phyloP scores from a whole-genome alignment of 1,284 basidiomycete species.

The Ceratobasidium sp. region DNA sequence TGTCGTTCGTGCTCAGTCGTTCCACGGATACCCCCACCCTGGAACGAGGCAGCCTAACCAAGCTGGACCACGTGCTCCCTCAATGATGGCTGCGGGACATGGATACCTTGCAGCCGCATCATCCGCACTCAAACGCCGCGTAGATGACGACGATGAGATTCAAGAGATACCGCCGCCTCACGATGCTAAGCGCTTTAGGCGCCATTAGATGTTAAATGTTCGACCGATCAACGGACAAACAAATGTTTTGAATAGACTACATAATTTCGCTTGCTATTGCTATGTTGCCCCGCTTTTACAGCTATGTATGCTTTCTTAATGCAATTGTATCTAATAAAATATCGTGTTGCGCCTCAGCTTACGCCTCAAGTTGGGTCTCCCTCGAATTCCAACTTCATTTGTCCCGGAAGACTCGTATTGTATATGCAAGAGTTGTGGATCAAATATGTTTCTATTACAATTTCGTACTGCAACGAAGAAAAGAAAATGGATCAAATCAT shows the following conservation, averaged over 20 bases:
- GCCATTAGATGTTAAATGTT: not conserved
- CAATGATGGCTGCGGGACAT: not conserved
- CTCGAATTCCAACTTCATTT: not conserved
- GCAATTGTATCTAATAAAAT: no score
- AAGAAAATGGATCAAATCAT: not conserved
- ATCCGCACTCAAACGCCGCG: not conserved
- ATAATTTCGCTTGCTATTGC: no score
- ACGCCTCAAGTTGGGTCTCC: no score
- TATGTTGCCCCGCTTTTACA: not conserved
- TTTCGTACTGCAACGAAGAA: not conserved
- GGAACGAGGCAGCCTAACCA: not conserved
- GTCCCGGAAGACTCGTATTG: not conserved
- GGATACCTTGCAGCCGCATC: not conserved
- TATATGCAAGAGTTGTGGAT: no score
- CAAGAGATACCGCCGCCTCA: constrained; percentile 21
- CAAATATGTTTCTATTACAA: not conserved
- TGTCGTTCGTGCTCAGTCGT: not conserved
- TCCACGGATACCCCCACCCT: not conserved
- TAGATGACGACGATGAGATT: constrained; percentile 9
- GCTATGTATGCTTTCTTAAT: not conserved
- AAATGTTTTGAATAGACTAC: no score
- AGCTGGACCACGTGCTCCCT: no score
- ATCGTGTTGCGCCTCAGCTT: no score
- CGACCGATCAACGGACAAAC: no score
- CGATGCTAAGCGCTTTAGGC: not conserved